Evolutionary conservation across 2,329 filamentous ascomycete genomes (phyloP).

Genomic region (Pseudogymnoascus sp.): DNA sequence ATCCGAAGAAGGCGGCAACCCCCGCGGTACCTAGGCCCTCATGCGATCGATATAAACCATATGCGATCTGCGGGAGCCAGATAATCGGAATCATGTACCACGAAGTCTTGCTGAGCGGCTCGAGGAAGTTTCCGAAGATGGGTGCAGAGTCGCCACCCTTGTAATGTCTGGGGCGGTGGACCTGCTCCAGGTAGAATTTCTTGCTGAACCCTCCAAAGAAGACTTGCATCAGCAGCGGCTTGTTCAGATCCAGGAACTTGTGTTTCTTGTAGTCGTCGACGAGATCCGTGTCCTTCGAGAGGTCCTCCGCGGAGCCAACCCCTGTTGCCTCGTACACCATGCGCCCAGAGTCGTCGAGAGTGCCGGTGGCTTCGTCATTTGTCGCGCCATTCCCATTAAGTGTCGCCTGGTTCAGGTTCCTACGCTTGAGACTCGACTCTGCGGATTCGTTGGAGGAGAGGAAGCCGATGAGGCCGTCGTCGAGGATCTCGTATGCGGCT

Average conservation of each 20-base stretch:
- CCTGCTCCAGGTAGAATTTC: slow-evolving; percentile 93
- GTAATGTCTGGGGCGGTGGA: slow-evolving; percentile 93
- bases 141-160: slow-evolving; percentile 87
- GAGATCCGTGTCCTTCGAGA: slow-evolving; percentile 77
- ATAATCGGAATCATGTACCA: slow-evolving; percentile 84
- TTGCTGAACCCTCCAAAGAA: slow-evolving; percentile 85
- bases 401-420: slow-evolving; percentile 32
- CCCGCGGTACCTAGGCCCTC: slow-evolving; percentile 35
- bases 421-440: slow-evolving; percentile 31
- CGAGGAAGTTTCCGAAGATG: slow-evolving; percentile 95
- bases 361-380: slow-evolving; percentile 24
- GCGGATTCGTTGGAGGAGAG: slow-evolving; percentile 47
- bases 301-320: slow-evolving; percentile 80
- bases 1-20: slow-evolving; percentile 11
- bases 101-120: slow-evolving; percentile 88
- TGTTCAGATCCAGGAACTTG: slow-evolving; percentile 87
- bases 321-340: slow-evolving; percentile 58
- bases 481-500: slow-evolving; percentile 88
- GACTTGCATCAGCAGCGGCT: slow-evolving; percentile 77
- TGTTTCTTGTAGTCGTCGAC: slow-evolving; percentile 72
- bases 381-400: slow-evolving; percentile 31
- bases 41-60: slow-evolving; percentile 59
- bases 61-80: slow-evolving; percentile 75
- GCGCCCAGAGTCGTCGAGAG: slow-evolving; percentile 34
- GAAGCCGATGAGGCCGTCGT: slow-evolving; percentile 79